phyloP scores from a whole-genome alignment of 257 asterid genomes.

The Cynanchum wilfordii region DNA sequence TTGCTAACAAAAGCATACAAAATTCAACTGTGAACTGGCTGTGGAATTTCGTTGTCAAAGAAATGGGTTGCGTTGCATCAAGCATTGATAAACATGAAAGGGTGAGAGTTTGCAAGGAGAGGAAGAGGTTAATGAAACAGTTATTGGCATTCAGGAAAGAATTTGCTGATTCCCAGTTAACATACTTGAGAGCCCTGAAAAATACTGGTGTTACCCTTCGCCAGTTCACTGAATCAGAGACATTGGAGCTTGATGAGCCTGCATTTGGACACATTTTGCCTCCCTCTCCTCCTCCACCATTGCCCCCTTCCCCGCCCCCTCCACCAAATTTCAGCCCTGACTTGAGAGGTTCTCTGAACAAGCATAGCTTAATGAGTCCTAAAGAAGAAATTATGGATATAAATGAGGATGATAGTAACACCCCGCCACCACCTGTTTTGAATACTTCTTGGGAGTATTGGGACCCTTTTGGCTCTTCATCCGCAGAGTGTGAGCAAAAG shows the following conservation, averaged over 20 bases:
- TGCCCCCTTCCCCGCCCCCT: constrained; percentile 74
- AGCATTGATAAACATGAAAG: constrained; percentile 65
- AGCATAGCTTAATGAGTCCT: constrained; percentile 16
- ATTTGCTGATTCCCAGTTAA: constrained; percentile 68
- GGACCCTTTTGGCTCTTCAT: constrained; percentile 52
- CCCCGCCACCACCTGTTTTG: constrained; percentile 55
- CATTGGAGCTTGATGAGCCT: constrained; percentile 60
- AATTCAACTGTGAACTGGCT: not conserved
- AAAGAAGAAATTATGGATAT: constrained; percentile 46
- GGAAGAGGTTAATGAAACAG: constrained; percentile 66
- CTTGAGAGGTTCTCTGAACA: constrained; percentile 26
- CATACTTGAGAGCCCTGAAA: constrained; percentile 64
- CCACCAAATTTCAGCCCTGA: constrained; percentile 78
- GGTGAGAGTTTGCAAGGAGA: constrained; percentile 65
- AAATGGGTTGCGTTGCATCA: constrained; percentile 81
- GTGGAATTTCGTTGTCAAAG: constrained; percentile 2
- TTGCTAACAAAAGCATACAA: not conserved
- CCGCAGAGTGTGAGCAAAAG: constrained; percentile 24
- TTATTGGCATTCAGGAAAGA: constrained; percentile 47
- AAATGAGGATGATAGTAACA: constrained; percentile 34
- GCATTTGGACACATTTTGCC: constrained; percentile 40
- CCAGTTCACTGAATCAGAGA: constrained; percentile 78
- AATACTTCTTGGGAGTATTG: constrained; percentile 59
- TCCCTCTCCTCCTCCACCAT: constrained; percentile 67
- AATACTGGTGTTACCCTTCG: constrained; percentile 79